Conservation (phyloP, 169 alveolate genomes). For the Plasmodium cynomolgi region DNA sequence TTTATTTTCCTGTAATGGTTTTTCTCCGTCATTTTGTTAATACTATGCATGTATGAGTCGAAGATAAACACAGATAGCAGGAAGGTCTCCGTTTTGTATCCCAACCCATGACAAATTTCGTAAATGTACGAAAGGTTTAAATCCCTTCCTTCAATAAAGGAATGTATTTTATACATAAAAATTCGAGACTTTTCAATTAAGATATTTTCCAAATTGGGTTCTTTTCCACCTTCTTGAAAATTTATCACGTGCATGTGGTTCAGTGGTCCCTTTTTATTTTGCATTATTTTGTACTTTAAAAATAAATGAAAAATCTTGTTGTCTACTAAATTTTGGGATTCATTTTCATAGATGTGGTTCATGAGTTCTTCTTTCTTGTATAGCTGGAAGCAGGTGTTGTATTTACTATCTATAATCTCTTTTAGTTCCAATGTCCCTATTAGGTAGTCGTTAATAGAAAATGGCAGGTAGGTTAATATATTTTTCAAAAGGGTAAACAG, state of each 20-base stretch:
- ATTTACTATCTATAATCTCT: constrained; percentile 49
- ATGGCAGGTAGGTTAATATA: constrained; percentile 56
- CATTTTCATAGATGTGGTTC: constrained; percentile 66
- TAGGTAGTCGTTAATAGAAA: constrained; percentile 51
- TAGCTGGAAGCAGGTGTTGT: constrained; percentile 66
- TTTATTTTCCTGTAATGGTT: constrained; percentile 65
- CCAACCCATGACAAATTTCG: constrained; percentile 55
- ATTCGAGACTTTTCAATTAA: constrained; percentile 46
- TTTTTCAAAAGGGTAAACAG: constrained; percentile 42
- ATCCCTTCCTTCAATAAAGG: constrained; percentile 53
- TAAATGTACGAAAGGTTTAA: constrained; percentile 42
- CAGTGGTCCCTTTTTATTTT: constrained; percentile 27
- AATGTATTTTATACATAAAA: constrained; percentile 53
- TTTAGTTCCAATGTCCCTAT: constrained; percentile 48
- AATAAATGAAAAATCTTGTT: constrained; percentile 43
- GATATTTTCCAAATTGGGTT: constrained; percentile 23
- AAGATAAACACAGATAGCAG: constrained; percentile 48
- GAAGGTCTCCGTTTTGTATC: constrained; percentile 67
- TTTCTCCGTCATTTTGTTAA: constrained; percentile 42
- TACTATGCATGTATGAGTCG: constrained; percentile 57
- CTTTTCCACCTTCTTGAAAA: constrained; percentile 18
- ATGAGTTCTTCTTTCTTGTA: constrained; percentile 39
- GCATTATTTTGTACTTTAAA: constrained; percentile 23
- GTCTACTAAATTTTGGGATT: constrained; percentile 32
- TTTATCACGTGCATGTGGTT: constrained; percentile 33